phyloP scores from a whole-genome alignment of 192 early-diverging fungal species.

The Glomus cerebriforme region DNA sequence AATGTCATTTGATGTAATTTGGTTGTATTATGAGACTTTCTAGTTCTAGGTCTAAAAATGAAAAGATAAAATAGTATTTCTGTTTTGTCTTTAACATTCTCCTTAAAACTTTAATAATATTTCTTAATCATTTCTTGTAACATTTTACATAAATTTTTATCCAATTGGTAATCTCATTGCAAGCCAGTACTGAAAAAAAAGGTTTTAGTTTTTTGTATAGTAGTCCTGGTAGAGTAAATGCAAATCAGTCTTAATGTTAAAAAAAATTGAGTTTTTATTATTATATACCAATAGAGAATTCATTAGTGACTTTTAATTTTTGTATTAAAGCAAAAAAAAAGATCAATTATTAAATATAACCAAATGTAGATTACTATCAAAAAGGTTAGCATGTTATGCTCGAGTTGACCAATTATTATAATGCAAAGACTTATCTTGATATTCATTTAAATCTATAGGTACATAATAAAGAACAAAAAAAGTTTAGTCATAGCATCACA shows the following conservation, averaged over 20 bases:
- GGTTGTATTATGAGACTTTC: conserved; percentile 33
- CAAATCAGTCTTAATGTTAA: neutral
- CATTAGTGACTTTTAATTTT: too few species aligned
- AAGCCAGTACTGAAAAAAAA: conserved; percentile 23
- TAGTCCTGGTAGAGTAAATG: conserved; percentile 21
- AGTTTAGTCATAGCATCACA: too few species aligned
- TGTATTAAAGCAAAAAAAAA: too few species aligned
- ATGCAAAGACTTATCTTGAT: too few species aligned
- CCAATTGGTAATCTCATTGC: conserved; percentile 23
- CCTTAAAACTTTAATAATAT: neutral
- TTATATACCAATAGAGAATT: too few species aligned
- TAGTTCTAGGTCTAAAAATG: conserved; percentile 28
- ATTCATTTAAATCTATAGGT: too few species aligned
- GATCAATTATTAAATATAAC: too few species aligned
- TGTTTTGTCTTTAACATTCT: neutral
- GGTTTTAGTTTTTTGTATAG: conserved; percentile 24
- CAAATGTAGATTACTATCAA: too few species aligned
- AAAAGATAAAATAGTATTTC: conserved; percentile 31
- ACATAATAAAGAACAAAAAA: too few species aligned
- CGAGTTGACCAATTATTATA: too few species aligned
- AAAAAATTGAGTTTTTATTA: too few species aligned
- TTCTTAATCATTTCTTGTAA: neutral
- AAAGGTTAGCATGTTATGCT: too few species aligned
- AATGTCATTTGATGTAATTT: conserved; percentile 33
- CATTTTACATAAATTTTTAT: neutral